Evolutionary conservation across 805 yeast genomes (phyloP).

Genomic region (Cyberlindnera galapagoensis): DNA sequence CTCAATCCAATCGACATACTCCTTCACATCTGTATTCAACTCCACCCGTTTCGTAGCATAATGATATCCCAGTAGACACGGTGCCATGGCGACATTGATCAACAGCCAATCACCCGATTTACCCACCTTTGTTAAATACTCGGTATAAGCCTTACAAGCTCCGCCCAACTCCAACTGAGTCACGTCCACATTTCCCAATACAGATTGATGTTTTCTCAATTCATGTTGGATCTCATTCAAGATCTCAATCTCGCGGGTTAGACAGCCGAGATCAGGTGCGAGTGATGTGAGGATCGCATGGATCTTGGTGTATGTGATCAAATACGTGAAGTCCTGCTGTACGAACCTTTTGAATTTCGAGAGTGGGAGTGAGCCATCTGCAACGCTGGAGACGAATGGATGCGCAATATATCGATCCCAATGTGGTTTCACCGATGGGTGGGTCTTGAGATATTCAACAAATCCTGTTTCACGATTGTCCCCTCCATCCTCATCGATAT

Average conservation of each 20-base stretch:
- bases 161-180: constrained; percentile 42
- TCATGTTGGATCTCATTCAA: constrained; percentile 49
- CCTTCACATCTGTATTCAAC: constrained; percentile 26
- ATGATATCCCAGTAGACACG: constrained; percentile 65
- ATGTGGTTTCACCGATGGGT: constrained; percentile 44
- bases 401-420: constrained; percentile 62
- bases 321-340: constrained; percentile 60
- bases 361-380: constrained; percentile 42
- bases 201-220: constrained; percentile 46
- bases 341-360: constrained; percentile 46
- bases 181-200: constrained; percentile 36
- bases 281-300: constrained; percentile 58
- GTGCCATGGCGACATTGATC: constrained; percentile 61
- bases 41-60: constrained; percentile 37
- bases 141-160: constrained; percentile 56
- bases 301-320: constrained; percentile 60
- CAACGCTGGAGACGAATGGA: constrained; percentile 50
- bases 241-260: constrained; percentile 43
- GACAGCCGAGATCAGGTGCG: constrained; percentile 48
- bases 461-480: constrained; percentile 25
- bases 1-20: constrained; percentile 46
- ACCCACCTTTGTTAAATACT: constrained; percentile 51
- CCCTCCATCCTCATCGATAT: constrained; percentile 1
- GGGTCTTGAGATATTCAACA: constrained; percentile 45
- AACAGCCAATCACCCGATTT: constrained; percentile 53